A percentile compares a stretch with the other conserved stretches of the same genome.
Conservation (phyloP, 139 green algal species). For the Tetradesmus obliquus region DNA sequence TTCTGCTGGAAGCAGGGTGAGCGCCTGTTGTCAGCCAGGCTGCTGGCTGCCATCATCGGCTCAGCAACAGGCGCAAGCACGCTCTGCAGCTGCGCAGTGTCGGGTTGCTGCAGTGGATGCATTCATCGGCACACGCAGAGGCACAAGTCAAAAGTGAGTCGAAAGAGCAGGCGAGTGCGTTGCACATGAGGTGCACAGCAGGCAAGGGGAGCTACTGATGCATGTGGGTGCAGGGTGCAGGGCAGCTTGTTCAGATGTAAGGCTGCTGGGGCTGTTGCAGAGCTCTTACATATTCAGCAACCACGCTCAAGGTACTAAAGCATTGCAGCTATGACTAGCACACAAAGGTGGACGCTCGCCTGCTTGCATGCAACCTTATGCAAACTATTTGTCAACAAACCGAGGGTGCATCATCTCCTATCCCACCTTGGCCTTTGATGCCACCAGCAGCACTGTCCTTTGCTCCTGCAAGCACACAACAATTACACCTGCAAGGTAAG, state of each 20-base stretch:
- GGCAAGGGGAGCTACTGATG: neutral
- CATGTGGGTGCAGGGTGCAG: neutral
- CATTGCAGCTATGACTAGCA: too few species aligned
- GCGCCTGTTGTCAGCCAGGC: constrained; percentile 67
- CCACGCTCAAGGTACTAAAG: too few species aligned
- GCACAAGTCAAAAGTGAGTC: neutral
- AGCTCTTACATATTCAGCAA: too few species aligned
- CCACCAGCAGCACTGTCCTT: constrained; percentile 19
- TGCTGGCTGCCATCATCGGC: constrained; percentile 67
- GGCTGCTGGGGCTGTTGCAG: too few species aligned
- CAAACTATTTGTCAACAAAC: too few species aligned
- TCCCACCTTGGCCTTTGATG: constrained; percentile 38
- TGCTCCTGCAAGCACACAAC: constrained; percentile 22
- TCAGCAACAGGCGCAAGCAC: constrained; percentile 78
- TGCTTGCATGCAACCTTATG: too few species aligned
- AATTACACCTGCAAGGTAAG: neutral
- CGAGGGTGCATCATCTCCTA: neutral
- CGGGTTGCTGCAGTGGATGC: constrained; percentile 61
- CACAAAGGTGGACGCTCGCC: too few species aligned
- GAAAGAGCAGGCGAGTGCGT: neutral
- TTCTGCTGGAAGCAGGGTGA: constrained; percentile 66
- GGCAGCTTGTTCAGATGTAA: neutral
- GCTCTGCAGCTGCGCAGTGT: constrained; percentile 65
- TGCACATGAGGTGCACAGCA: too few species aligned
- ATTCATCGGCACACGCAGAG: neutral